Percentiles rank a stretch among this genome's conserved stretches.
Evolutionary conservation across 2,329 filamentous ascomycete species (phyloP).

Genomic region (Epichloe sibirici): DNA sequence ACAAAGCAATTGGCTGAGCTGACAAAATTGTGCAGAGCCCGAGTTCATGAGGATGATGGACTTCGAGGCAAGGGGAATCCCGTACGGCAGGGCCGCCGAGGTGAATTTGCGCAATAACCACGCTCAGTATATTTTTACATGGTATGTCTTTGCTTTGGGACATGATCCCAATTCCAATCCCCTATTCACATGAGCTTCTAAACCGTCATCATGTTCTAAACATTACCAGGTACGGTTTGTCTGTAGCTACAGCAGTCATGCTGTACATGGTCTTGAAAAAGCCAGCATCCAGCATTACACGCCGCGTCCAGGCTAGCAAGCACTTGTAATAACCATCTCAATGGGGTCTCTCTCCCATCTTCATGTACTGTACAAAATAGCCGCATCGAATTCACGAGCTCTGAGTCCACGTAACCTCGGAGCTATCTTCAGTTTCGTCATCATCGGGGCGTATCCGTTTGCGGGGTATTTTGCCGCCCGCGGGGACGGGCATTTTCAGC

Average conservation of each 20-base stretch:
- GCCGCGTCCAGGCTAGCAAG: conserved; percentile 64
- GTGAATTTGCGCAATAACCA: conserved; percentile 95
- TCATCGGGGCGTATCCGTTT: conserved; percentile 21
- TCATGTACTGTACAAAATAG: not conserved
- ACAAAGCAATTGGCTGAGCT: not conserved
- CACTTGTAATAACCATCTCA: conserved; percentile 46
- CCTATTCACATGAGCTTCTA: not conserved
- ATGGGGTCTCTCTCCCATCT: not conserved
- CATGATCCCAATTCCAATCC: not conserved
- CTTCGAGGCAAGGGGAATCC: conserved; percentile 68
- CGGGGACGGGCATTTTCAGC: conserved; percentile 55
- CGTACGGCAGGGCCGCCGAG: conserved; percentile 76
- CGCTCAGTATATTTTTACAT: conserved; percentile 97
- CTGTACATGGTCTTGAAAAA: conserved; percentile 91
- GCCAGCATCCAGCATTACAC: conserved; percentile 59
- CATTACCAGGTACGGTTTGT: conserved; percentile 64
- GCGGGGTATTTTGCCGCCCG: conserved; percentile 35
- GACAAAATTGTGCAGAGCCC: conserved; percentile 42
- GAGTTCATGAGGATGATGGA: conserved; percentile 67
- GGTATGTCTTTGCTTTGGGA: conserved; percentile 45
- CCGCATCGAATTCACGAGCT: not conserved
- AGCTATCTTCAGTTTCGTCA: conserved; percentile 22
- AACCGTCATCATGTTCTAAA: not conserved
- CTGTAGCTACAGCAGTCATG: conserved; percentile 82
- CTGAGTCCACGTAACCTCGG: conserved; percentile 13